phyloP scores from a whole-genome alignment of 176 grass and related monocot genomes.

The Oryza punctata region DNA sequence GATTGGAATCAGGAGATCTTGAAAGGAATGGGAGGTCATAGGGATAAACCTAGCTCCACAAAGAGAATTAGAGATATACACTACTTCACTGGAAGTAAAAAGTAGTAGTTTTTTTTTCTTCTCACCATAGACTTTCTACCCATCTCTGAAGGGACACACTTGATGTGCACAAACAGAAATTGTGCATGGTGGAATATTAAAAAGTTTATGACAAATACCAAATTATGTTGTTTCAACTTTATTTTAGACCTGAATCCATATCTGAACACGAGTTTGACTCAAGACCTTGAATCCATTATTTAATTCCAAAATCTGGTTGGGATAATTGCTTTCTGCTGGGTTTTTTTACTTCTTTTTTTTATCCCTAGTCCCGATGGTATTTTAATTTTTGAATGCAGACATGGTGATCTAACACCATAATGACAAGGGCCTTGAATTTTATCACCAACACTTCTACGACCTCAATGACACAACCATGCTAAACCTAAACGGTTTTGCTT shows the following conservation, averaged over 20 bases:
- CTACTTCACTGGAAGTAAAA: background rate
- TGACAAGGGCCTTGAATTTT: background rate
- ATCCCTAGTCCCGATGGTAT: background rate
- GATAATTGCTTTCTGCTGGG: background rate
- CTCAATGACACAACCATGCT: background rate
- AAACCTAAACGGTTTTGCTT: conserved; percentile 3
- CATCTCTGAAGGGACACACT: background rate
- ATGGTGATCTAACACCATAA: background rate
- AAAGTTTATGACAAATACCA: background rate
- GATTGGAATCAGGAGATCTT: conserved; percentile 12
- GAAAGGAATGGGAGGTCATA: background rate
- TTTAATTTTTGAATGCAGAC: background rate
- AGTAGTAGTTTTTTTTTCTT: background rate
- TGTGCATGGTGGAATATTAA: background rate
- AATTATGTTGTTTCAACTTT: background rate
- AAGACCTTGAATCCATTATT: background rate
- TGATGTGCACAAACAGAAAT: background rate
- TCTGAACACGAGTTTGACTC: background rate
- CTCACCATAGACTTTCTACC: background rate
- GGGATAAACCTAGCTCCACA: background rate
- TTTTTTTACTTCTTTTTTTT: background rate
- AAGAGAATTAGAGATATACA: background rate
- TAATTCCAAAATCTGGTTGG: background rate
- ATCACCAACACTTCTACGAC: background rate
- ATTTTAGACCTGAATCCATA: background rate